Percentiles rank a stretch among this genome's conserved stretches.
Evolutionary conservation across 2,329 filamentous ascomycete genomes (phyloP).

Genomic region (Pochonia chlamydosporia): DNA sequence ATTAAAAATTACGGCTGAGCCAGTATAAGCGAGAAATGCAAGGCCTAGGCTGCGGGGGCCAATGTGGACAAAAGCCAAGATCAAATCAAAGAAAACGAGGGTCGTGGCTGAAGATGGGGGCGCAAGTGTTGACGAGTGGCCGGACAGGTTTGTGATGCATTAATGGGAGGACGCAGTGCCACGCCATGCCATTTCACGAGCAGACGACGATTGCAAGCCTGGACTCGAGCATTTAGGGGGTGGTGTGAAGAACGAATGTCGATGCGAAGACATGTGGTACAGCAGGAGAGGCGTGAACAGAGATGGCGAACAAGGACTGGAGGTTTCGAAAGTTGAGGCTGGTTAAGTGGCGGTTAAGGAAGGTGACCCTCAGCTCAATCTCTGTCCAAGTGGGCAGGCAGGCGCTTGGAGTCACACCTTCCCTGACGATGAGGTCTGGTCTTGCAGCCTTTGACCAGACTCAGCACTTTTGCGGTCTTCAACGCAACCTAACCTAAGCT

Average conservation of each 20-base stretch:
- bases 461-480: too few species aligned
- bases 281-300: neutral
- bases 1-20: neutral
- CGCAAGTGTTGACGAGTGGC: neutral
- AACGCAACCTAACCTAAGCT: too few species aligned
- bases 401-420: too few species aligned
- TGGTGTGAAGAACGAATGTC: neutral
- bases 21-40: slow-evolving; percentile 3
- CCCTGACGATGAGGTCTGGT: too few species aligned
- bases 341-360: neutral
- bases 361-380: neutral
- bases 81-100: neutral
- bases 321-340: neutral
- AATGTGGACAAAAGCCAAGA: neutral
- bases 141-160: neutral
- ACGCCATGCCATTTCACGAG: neutral
- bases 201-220: too few species aligned
- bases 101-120: neutral
- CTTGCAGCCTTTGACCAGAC: too few species aligned
- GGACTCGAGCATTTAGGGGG: neutral
- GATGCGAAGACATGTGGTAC: neutral
- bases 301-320: neutral
- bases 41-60: neutral
- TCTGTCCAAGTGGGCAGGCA: too few species aligned
- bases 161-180: neutral